Evolutionary conservation across 2,329 filamentous ascomycete species (phyloP), one percentile per base, ranked within the genome.

Genomic region (Penicillium hordei): DNA sequence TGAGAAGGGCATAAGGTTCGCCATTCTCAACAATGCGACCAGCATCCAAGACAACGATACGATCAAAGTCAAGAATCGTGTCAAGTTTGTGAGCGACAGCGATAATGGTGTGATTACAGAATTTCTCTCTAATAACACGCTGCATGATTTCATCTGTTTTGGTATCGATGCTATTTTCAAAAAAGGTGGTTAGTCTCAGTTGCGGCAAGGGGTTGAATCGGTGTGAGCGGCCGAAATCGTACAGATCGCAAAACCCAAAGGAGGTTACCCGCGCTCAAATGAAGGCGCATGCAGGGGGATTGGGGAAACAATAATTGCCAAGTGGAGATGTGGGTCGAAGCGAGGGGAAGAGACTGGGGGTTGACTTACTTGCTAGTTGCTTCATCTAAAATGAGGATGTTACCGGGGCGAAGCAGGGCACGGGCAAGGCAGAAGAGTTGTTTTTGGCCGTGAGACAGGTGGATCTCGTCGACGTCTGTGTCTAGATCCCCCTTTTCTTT

Each of bases 371-470:
- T 72, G 70, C 70, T 72, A n/a, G 69, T 71, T 29, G 70, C 77
- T 64, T 80, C 78, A 57, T 80, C 78, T 21, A 80, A 70, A 34
- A 80, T 72, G 13, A 80, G 68, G 52, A 80, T 73, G 25, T 73
- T 76, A 49, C 75, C 73, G 9, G 71, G 68, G 9, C 81, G 73
- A 8, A 89, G 69, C 19, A 88, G 76, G 0, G 84, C 86, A 0
- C 86, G 73, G 0, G 83, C 86, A 1, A 89, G 78, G 60, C 81
- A 85, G 63, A 89, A 86, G 0, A 89, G 76, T 65, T 89, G 86
- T 44, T 80, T 81, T 68, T 89, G 86, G 0, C 87, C 87, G 34
- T 82, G 79, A 5, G 79, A 82, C 6, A 86, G 74, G 50, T 77
- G 74, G 7, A 82, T 76, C 2, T 78, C 72, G n/a, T 76, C 75